phyloP scores from a whole-genome alignment of 495 filamentous ascomycete genomes.

The Tuber calosporum region DNA sequence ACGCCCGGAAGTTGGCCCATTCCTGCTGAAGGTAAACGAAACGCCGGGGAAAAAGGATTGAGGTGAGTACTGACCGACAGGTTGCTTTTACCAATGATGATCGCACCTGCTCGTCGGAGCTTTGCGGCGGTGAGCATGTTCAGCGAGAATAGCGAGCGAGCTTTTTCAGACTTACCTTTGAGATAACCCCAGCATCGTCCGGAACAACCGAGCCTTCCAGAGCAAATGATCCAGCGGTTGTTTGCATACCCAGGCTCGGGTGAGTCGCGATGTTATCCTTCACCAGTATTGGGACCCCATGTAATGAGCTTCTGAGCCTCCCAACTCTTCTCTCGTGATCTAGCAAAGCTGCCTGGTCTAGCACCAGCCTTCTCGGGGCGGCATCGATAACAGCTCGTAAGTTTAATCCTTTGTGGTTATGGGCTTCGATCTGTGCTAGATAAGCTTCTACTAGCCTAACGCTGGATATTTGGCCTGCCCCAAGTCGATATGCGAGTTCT shows the following conservation, averaged over 20 bases:
- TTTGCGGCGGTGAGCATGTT: conserved; percentile 15
- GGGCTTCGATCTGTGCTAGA: conserved; percentile 48
- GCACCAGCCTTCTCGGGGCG: conserved; percentile 41
- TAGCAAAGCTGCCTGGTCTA: conserved; percentile 37
- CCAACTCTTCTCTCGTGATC: conserved; percentile 39
- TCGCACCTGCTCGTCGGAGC: conserved; percentile 45
- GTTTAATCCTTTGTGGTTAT: conserved; percentile 41
- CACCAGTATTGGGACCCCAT: conserved; percentile 41
- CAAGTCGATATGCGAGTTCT: conserved; percentile 46
- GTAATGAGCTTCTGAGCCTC: conserved; percentile 33
- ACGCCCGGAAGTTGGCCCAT: conserved; percentile 42
- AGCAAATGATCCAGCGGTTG: conserved; percentile 46
- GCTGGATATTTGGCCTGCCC: conserved; percentile 44
- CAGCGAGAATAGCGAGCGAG: neutral
- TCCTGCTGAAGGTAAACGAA: conserved; percentile 14
- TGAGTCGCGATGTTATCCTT: conserved; percentile 45
- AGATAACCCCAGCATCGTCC: conserved; percentile 40
- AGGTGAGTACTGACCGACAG: conserved; percentile 28
- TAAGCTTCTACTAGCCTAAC: conserved; percentile 49
- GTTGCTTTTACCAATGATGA: conserved; percentile 50
- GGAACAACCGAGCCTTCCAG: conserved; percentile 39
- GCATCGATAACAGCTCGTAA: conserved; percentile 45
- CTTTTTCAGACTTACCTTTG: conserved; percentile 15
- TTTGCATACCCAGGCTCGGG: conserved; percentile 46
- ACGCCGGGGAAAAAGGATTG: neutral